Percentiles rank a stretch among this genome's conserved stretches.
Conservation (phyloP, 306 rosid genomes). For the Pyrus communis region DNA sequence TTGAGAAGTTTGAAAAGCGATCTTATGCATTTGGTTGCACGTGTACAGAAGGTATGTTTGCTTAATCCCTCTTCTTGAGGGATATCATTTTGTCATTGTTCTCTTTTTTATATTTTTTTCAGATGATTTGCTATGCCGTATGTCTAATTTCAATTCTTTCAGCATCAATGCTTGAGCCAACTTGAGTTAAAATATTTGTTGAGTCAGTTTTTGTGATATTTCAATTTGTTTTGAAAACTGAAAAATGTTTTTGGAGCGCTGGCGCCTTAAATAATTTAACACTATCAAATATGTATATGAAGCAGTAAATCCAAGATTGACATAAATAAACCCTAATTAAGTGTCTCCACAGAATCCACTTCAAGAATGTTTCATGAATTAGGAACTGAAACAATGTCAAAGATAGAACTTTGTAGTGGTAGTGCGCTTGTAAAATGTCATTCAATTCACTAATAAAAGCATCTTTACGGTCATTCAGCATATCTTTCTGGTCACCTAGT, state of each 20-base stretch:
- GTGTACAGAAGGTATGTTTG: conserved; percentile 77
- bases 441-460: neutral
- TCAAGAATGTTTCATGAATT: neutral
- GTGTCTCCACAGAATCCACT: neutral
- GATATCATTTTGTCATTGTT: neutral
- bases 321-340: neutral
- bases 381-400: neutral
- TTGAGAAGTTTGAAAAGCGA: conserved; percentile 92
- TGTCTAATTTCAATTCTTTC: neutral
- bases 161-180: neutral
- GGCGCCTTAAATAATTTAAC: neutral
- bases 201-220: neutral
- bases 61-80: neutral
- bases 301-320: neutral
- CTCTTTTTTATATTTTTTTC: conserved; percentile 6
- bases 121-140: neutral
- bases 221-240: neutral
- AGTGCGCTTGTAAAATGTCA: neutral
- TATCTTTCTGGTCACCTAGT: neutral
- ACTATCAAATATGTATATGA: neutral
- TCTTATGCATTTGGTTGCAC: conserved; percentile 80
- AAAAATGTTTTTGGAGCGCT: neutral
- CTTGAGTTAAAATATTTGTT: neutral
- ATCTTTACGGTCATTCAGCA: neutral
- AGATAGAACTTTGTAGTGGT: neutral